phyloP scores from a whole-genome alignment of 75 land plant species.

The Cryptomeria japonica region DNA sequence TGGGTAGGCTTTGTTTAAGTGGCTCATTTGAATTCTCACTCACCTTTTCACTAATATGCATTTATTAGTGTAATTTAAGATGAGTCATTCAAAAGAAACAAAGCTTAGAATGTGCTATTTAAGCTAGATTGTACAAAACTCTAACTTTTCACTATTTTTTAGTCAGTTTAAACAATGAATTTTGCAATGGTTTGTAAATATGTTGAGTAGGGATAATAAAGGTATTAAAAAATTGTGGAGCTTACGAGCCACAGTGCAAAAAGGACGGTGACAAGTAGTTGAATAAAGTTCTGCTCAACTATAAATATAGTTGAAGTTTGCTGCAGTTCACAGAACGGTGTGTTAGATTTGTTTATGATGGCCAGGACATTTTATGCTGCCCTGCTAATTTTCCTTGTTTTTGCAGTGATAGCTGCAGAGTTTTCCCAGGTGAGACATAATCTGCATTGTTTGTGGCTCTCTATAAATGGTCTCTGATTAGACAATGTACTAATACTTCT shows the following conservation, averaged over 20 bases:
- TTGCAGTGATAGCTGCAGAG: slow-evolving; percentile 1
- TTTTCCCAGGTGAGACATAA: background rate
- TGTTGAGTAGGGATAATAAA: background rate
- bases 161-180: background rate
- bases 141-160: no score
- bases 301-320: background rate
- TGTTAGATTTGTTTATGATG: background rate
- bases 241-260: background rate
- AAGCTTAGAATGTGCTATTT: no score
- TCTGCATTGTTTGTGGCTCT: background rate
- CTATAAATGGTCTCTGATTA: no score
- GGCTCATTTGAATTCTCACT: no score
- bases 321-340: background rate
- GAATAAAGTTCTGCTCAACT: background rate
- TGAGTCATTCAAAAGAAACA: no score
- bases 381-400: background rate
- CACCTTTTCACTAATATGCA: no score
- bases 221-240: background rate
- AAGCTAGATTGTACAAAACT: no score
- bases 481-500: background rate
- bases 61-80: no score
- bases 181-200: background rate
- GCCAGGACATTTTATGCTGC: background rate
- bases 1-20: no score
- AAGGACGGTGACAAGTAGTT: background rate